A percentile compares a stretch with the other conserved stretches of the same genome.
These are phyloP conservation scores for Phytophthora gonapodyides DNA, from an alignment of 352 stramenopile species.

Conservation along the genomic window DNA sequence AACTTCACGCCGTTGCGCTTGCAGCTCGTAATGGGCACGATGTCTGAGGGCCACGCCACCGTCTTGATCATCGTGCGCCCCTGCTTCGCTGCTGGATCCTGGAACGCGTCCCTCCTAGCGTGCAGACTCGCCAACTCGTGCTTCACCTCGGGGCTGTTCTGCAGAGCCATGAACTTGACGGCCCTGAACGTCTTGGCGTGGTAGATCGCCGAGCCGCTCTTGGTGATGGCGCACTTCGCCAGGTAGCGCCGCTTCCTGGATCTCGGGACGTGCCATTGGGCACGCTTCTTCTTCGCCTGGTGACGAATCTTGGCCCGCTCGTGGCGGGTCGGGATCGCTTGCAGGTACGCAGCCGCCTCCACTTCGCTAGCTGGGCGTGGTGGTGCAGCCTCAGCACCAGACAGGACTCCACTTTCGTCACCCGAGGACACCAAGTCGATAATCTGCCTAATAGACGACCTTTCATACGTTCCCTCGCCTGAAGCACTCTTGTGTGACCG, in stretches of 20 bases:
- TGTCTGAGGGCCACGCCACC: slow-evolving; percentile 8
- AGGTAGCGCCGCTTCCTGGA: slow-evolving; percentile 6
- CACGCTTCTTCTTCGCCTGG: slow-evolving; percentile 6
- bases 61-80: not conserved
- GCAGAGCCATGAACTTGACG: not conserved
- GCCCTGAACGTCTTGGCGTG: slow-evolving; percentile 8
- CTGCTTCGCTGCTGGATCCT: slow-evolving; percentile 5
- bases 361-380: not conserved
- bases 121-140: not conserved
- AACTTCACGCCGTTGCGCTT: slow-evolving; percentile 9
- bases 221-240: slow-evolving; percentile 8
- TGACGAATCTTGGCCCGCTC: slow-evolving; percentile 13
- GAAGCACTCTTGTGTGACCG: too few species aligned
- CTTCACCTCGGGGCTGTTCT: slow-evolving; percentile 8
- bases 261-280: slow-evolving; percentile 2
- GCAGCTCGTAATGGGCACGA: not conserved
- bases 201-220: slow-evolving; percentile 8
- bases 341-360: not conserved
- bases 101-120: not conserved
- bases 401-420: not conserved
- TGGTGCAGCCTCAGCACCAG: not conserved
- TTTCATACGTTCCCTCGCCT: not conserved
- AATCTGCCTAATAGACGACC: not conserved
- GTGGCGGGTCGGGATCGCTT: slow-evolving; percentile 6
- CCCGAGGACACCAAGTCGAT: not conserved